Evolutionary conservation across 2,329 filamentous ascomycete species (phyloP), one percentile per base, ranked within the genome.

Genomic region (Neonectria ditissima): DNA sequence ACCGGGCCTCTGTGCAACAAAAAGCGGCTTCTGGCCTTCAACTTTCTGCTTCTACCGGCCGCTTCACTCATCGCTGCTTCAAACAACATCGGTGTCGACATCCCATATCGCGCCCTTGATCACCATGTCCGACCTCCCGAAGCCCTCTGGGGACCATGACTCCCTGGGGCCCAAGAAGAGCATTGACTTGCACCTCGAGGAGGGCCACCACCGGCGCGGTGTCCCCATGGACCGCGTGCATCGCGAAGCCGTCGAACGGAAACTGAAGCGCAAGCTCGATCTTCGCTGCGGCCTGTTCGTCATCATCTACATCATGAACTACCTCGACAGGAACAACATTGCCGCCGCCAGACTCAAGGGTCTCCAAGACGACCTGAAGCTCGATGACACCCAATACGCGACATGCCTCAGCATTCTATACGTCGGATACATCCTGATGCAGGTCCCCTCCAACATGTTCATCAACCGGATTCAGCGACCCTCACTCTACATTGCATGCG

Each of bases 271-370:
- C 69, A 94, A 93, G 79, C 88, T 94, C 58, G 92, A 94, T 74
- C 70, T 84, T 20, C 84, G 91, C 63, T 93, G 76, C 80, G 89
- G 75, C 81, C 86, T 91, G 69, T 86, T 93, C 61, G 87, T 93
- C 51, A 76, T 93, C 67, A 91, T 93, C 80, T 93, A 93, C 73
- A 92, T 93, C 75, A 83, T 81, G 77, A 93, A 93, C 78, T 93
- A 92, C 76, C 81, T 89, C 30, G 88, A 91, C 71, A 81, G 88
- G 37, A 90, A 90, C 75, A 90, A 91, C 76, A 91, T 92, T 66
- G 89, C 89, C 2, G 84, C 89, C 1, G 90, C 90, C 1, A 84
- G 87, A 22, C 81, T 92, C 55, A 87, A 88, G 73, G 89, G 89
- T 6, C 80, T 92, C 20, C 86, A 91, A 60, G 80, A 81, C 9